Evolutionary conservation across 2,329 filamentous ascomycete species (phyloP).

Genomic region (Stenocarpella maydis): DNA sequence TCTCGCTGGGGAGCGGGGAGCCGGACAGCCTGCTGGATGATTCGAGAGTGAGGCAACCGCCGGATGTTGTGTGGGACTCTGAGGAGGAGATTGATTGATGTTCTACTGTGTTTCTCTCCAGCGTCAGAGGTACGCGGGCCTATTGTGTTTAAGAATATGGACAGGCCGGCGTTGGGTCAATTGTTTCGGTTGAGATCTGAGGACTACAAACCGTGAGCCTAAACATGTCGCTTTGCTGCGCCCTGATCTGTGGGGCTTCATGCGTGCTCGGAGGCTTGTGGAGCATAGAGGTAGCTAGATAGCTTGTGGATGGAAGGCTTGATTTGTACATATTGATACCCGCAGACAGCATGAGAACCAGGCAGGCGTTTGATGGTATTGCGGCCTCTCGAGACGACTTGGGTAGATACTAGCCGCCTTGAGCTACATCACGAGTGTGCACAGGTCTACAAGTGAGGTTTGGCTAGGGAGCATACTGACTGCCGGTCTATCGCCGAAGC

Average conservation of each 20-base stretch:
- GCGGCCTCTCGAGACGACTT: neutral
- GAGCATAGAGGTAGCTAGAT: neutral
- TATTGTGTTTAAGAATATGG: neutral
- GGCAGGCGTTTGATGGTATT: constrained; percentile 1
- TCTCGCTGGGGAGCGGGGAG: constrained; percentile 53
- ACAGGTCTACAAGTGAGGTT: neutral
- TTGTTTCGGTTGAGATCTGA: neutral
- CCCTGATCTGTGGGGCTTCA: neutral
- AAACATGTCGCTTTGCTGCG: neutral
- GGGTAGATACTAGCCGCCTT: neutral
- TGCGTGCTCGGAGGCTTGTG: neutral
- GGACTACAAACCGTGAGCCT: neutral
- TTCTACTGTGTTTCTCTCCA: neutral
- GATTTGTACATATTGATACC: neutral
- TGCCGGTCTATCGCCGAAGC: neutral
- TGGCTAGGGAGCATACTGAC: neutral
- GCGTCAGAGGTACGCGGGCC: neutral
- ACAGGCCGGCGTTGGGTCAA: neutral
- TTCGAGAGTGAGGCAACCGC: constrained; percentile 48
- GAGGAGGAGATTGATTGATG: constrained; percentile 46
- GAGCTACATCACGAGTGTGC: neutral
- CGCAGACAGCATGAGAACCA: neutral
- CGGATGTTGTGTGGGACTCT: constrained; percentile 52
- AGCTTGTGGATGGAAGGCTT: neutral
- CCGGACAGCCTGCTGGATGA: constrained; percentile 53